Base-by-base conservation (phyloP, 1,284 basidiomycete species). In the Apiotrichum sp. region DNA sequence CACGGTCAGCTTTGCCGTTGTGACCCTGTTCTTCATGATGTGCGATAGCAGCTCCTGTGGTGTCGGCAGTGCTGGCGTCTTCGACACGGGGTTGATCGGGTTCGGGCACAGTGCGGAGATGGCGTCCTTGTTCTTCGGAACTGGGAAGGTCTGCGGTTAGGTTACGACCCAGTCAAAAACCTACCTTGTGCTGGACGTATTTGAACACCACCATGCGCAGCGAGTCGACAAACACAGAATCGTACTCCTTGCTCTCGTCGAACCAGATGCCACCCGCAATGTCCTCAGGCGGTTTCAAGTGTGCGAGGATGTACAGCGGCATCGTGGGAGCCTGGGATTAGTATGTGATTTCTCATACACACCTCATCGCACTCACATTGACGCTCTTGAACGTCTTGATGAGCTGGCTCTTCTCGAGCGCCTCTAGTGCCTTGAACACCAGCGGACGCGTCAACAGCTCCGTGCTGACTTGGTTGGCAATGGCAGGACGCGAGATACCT, bases 191-290 rank as follows among this genome's bases (percentile, higher is more conserved):
- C 16, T 56, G 50, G 16, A 75, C 70, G 32, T 60, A 59, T n/a
- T 59, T 50, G 7, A 66, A 50, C 35, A 75, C 66, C 2, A 67
- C 65, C 3, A 60, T 46, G 22, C 65, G 62, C n/a, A 76, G 61
- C 4, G 62, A 57, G 46, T 71, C 62, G 40, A 76, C 74, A 29
- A 76, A 62, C 34, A 59, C 59, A 10, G 69, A 64, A 58, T 76
- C 74, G 45, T 74, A 73, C 49, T 73, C 73, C 52, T 72, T 70
- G 53, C 65, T 69, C 38, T 69, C 67, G 47, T 73, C 68, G 51
- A 73, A 76, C 72, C 73, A 77, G 3, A 75, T 65, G 31, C 75
- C 75, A 36, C 75, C 75, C 1, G 69, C 65, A 44, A 76, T 59
- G 36, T 74, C 71, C 58, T 72, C 72, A 13, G 73, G 69, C 5